Percentiles rank a stretch among this genome's conserved stretches.
These are phyloP conservation scores for Oryza brachyantha DNA, from an alignment of 176 grass and related monocot species.

Conservation along the genomic window DNA sequence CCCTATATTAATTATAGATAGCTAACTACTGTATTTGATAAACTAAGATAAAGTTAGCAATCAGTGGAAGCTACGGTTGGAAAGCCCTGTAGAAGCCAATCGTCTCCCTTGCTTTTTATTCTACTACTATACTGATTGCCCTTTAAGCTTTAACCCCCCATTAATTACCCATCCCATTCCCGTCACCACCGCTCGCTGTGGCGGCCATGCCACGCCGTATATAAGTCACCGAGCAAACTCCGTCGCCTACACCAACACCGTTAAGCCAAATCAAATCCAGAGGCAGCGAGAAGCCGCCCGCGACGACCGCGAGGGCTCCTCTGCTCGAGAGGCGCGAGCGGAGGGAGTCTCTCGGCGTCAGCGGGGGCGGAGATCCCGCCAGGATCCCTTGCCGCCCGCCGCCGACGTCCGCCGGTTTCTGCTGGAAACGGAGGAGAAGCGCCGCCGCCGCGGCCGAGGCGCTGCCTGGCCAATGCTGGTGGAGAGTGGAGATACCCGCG, in stretches of 20 bases:
- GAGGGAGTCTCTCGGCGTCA: neutral
- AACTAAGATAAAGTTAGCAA: neutral
- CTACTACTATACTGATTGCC: neutral
- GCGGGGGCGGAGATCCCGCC: conserved; percentile 28
- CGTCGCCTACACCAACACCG: conserved; percentile 33
- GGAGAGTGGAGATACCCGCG: neutral
- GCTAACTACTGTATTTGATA: no score
- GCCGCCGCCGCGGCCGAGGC: neutral
- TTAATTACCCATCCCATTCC: no score
- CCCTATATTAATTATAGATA: no score
- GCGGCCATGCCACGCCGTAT: conserved; percentile 34
- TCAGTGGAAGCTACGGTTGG: conserved; percentile 4
- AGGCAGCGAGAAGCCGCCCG: conserved; percentile 3
- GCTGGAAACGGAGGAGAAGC: neutral
- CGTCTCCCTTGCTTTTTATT: neutral
- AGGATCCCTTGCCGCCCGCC: neutral
- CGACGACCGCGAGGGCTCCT: neutral
- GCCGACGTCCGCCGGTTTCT: neutral
- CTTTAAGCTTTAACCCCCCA: conserved; percentile 15
- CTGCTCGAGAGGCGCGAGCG: neutral
- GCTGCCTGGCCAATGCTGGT: conserved; percentile 31
- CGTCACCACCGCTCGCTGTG: conserved; percentile 20
- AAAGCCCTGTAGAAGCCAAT: neutral
- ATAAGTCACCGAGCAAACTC: conserved; percentile 28
- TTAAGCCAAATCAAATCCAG: conserved; percentile 34